Conservation (phyloP, 2,329 filamentous ascomycete species). For the Pleochaeta shiraiana region DNA sequence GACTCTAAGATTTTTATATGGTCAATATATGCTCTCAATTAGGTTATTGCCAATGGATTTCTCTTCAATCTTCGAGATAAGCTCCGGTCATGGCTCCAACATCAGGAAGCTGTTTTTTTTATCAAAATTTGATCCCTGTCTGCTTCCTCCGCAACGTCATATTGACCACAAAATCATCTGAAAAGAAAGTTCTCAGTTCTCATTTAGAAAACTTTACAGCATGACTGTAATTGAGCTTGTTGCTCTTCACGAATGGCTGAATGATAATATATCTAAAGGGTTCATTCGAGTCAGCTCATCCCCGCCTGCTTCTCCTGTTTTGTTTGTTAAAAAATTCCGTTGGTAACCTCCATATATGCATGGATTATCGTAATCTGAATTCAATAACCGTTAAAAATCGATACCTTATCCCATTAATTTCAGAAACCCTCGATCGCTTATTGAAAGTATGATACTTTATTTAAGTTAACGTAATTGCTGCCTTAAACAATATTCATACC, state of each 20-base stretch:
- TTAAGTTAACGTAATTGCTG: too few relatives aligned
- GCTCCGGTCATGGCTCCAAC: background rate
- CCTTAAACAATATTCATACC: too few relatives aligned
- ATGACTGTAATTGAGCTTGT: background rate
- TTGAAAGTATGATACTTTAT: too few relatives aligned
- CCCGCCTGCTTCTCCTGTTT: background rate
- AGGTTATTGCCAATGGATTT: too few relatives aligned
- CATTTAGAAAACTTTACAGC: background rate
- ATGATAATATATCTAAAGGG: background rate
- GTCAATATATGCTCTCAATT: too few relatives aligned
- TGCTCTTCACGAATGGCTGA: background rate
- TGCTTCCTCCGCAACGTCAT: background rate
- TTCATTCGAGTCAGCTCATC: background rate
- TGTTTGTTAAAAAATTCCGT: background rate
- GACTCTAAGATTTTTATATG: too few relatives aligned
- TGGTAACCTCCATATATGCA: background rate
- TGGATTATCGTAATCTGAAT: slow-evolving; percentile 5
- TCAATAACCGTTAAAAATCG: slow-evolving; percentile 4
- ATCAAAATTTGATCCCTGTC: background rate
- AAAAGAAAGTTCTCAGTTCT: background rate
- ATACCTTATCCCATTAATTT: slow-evolving; percentile 1
- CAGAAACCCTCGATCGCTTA: background rate
- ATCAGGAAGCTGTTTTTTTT: background rate
- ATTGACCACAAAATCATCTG: background rate
- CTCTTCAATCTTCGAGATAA: background rate